A percentile compares a stretch with the other conserved stretches of the same genome.
These are phyloP conservation scores for Asclepias syriaca DNA, from an alignment of 257 asterid genomes.

Conservation along the genomic window DNA sequence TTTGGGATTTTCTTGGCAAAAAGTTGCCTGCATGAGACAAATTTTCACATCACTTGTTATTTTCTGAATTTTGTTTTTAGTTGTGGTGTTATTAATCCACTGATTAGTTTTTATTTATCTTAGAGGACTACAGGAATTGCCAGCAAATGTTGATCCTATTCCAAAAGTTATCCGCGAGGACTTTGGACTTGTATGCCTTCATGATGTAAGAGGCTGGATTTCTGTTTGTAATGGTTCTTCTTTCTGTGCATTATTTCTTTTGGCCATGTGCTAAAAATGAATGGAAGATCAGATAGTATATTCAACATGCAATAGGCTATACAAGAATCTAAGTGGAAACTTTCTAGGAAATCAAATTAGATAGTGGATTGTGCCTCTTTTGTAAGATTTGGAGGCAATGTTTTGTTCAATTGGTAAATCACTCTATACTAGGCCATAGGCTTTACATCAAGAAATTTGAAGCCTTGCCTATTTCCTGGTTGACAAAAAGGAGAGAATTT, in stretches of 20 bases:
- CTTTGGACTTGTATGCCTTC: conserved; percentile 60
- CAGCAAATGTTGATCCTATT: conserved; percentile 71
- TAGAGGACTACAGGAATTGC: conserved; percentile 72
- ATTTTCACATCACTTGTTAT: background rate
- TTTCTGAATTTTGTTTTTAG: background rate
- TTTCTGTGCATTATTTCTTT: conserved; percentile 1
- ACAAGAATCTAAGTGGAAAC: background rate
- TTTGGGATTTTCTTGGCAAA: background rate
- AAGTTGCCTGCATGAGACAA: background rate
- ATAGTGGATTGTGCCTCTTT: background rate
- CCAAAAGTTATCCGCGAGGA: conserved; percentile 60
- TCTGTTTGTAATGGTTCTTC: background rate
- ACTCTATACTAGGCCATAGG: background rate
- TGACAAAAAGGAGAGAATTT: too few relatives aligned
- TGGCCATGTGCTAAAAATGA: background rate
- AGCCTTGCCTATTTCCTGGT: background rate
- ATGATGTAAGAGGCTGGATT: conserved; percentile 52
- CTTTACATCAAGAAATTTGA: background rate
- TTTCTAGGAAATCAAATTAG: background rate
- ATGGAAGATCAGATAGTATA: background rate
- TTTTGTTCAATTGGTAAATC: background rate
- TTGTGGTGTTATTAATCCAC: background rate
- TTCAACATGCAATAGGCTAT: background rate
- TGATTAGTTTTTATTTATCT: conserved; percentile 18
- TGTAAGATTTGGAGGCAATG: background rate